Evolutionary conservation across 2,329 filamentous ascomycete species (phyloP), one percentile per base, ranked within the genome.

Genomic region (Akanthomyces dipterigenus): DNA sequence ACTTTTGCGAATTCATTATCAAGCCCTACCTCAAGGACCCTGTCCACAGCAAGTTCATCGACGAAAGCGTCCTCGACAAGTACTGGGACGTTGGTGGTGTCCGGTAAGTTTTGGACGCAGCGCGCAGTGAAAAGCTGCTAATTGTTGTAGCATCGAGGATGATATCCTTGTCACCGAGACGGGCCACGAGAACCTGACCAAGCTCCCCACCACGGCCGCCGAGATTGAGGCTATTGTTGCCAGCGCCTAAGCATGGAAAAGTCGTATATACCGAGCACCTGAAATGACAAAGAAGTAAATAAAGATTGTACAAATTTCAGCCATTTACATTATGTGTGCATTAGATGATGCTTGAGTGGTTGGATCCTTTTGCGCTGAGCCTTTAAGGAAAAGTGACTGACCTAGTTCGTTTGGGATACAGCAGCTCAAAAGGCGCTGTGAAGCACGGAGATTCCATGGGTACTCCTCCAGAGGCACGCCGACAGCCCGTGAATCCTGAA

Each of bases 1-100:
- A 97, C 76, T 97, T 97, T 74, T 96, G 91, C 75, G 83, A 85
- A 22, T 96, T 93, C 71, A 96, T 96, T 65, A 90, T 97, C 64
- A 84, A 88, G 49, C 90, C 91, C 0, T 95, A 89, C 70, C 78
- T 96, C 14, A 80, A 86, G 53, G 86, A 92, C 65, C 85, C 88
- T 0, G 82, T 84, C 53, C 86, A 93, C 69, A 82, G 83, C 59
- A 86, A 88, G 69, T 96, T 86, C 70, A 96, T 97, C 68, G 86
- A 96, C 70, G 77, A 79, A 45, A 76, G 80, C 22, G 88, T 93
- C 1, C 74, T 97, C 43, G 82, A 91, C 14, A 84, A 83, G 67
- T 97, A 95, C 75, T 93, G 92, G 87, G 84, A 88, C 58, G 91
- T 92, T 1, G 89, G 89, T 12, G 89, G 89, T 66, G 87, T 92